Percentiles rank a stretch among this genome's conserved stretches.
Conservation (phyloP, 176 grass and related monocot species). For the Oryza brachyantha region DNA sequence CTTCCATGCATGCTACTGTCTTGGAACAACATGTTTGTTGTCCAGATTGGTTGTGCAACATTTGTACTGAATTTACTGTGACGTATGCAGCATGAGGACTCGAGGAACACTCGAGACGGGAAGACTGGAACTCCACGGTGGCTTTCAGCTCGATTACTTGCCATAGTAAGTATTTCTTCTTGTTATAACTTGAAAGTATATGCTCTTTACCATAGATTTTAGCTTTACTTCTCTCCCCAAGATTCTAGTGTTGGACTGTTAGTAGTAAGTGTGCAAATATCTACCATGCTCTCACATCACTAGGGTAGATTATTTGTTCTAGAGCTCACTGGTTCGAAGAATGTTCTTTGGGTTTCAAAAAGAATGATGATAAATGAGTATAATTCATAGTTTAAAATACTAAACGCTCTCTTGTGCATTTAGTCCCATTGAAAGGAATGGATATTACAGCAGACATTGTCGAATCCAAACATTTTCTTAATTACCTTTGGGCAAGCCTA, state of each 20-base stretch:
- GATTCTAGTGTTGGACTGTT: background rate
- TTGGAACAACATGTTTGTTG: no score
- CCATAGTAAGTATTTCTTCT: conserved; percentile 52
- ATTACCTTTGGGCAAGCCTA: no score
- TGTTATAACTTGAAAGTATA: conserved; percentile 5
- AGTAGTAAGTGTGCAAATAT: no score
- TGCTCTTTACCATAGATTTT: background rate
- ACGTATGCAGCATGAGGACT: conserved; percentile 30
- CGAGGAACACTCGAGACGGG: conserved; percentile 15
- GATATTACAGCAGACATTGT: background rate
- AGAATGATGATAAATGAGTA: no score
- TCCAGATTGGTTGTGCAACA: no score
- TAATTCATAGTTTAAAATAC: background rate
- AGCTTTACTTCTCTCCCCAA: background rate
- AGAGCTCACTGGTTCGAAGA: no score
- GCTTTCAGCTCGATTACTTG: conserved; percentile 64
- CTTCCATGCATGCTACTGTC: no score
- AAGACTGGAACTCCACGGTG: conserved; percentile 42
- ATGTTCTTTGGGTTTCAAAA: no score
- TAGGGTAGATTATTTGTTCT: no score
- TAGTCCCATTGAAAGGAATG: background rate
- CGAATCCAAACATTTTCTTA: no score
- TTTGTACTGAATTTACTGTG: conserved; percentile 1
- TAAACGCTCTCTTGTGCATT: background rate
- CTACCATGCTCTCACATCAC: no score